Evolutionary conservation across 2,329 filamentous ascomycete genomes (phyloP).

Genomic region (Epichloe typhina): DNA sequence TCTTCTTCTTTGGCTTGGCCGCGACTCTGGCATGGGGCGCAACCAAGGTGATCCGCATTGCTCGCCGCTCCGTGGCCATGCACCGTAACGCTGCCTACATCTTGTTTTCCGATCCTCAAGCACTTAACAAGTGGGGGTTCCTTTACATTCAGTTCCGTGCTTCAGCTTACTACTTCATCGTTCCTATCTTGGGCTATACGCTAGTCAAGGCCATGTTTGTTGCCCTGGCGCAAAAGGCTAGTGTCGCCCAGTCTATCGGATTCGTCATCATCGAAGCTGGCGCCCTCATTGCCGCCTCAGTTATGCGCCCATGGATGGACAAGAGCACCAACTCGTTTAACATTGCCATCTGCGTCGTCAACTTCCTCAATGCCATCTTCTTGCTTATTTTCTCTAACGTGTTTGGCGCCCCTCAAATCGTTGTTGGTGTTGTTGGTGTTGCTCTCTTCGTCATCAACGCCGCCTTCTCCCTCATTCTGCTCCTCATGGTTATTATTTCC

Average conservation of each 20-base stretch:
- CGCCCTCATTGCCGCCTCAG: conserved; percentile 63
- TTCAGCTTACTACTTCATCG: conserved; percentile 89
- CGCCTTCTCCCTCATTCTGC: conserved; percentile 65
- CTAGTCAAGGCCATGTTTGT: conserved; percentile 86
- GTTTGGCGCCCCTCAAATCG: conserved; percentile 71
- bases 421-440: conserved; percentile 79
- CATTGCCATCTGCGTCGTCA: conserved; percentile 78
- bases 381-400: conserved; percentile 77
- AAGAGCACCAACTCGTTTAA: conserved; percentile 97
- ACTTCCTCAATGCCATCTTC: conserved; percentile 85
- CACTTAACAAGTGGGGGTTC: conserved; percentile 96
- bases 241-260: conserved; percentile 65
- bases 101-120: conserved; percentile 86
- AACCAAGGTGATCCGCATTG: conserved; percentile 79
- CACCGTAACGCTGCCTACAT: conserved; percentile 97
- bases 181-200: conserved; percentile 64
- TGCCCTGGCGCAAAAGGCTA: conserved; percentile 59
- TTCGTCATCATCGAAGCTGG: conserved; percentile 72
- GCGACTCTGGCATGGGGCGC: conserved; percentile 73
- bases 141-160: conserved; percentile 95
- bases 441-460: conserved; percentile 83
- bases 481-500: conserved; percentile 63
- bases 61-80: conserved; percentile 75
- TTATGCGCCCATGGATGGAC: conserved; percentile 93
- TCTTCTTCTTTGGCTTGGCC: conserved; percentile 75